Evolutionary conservation across 257 asterid genomes (phyloP).

Genomic region (Rauvolfia tetraphylla): DNA sequence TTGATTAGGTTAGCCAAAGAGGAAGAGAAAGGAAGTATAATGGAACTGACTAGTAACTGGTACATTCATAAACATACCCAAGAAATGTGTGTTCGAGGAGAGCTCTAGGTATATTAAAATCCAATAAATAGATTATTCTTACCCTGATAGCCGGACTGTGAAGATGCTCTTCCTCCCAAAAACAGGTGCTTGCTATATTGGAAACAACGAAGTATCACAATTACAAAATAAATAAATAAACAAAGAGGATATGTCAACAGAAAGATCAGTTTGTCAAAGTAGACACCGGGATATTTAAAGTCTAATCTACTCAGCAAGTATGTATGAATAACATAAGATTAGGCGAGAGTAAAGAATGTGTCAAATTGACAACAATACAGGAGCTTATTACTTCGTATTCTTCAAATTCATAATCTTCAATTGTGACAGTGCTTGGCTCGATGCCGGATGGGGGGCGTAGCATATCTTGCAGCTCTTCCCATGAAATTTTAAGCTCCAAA

Average conservation of each 20-base stretch:
- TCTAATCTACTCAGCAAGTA: constrained; percentile 3
- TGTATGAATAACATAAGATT: constrained; percentile 8
- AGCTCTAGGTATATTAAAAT: background rate
- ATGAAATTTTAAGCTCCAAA: constrained; percentile 75
- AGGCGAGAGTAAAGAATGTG: background rate
- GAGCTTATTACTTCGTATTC: constrained; percentile 69
- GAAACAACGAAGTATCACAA: constrained; percentile 20
- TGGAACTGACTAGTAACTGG: background rate
- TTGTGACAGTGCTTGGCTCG: constrained; percentile 55
- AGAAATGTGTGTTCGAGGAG: background rate
- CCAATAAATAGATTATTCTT: constrained; percentile 26
- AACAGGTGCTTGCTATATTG: constrained; percentile 84
- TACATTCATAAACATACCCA: background rate
- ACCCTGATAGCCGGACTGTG: constrained; percentile 74
- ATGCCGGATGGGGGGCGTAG: constrained; percentile 64
- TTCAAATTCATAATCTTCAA: constrained; percentile 86
- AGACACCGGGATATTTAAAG: background rate
- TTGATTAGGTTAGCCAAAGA: background rate
- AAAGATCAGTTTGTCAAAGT: background rate
- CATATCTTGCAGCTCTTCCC: constrained; percentile 97
- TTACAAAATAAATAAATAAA: constrained; percentile 2
- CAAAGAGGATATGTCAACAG: constrained; percentile 9
- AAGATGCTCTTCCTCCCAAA: constrained; percentile 77
- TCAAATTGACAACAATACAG: background rate
- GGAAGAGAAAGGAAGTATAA: background rate